These are phyloP conservation scores for Spinacia oleracea DNA, from an alignment of 179 eudicot species.

Conservation along the genomic window DNA sequence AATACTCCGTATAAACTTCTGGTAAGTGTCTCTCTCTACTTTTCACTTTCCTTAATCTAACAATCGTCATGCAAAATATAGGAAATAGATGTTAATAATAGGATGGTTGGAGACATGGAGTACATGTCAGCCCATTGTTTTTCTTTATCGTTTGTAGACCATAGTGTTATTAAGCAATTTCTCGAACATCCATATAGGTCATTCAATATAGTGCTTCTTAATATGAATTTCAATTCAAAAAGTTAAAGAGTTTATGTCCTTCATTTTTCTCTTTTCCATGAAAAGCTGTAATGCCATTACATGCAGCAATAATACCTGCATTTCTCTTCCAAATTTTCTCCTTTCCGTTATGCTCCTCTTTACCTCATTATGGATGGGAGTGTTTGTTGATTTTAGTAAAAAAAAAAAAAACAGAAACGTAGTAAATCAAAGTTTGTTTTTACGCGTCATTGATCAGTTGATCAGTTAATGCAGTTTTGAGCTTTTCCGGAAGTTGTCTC, in stretches of 20 bases:
- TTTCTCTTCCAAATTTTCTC: not conserved
- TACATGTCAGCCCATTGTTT: not conserved
- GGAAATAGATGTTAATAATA: too few relatives aligned
- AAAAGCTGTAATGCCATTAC: not conserved
- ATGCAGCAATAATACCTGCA: not conserved
- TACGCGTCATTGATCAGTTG: not conserved
- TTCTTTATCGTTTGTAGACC: not conserved
- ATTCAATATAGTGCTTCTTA: too few relatives aligned
- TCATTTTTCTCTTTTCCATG: not conserved
- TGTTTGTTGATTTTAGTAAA: constrained; percentile 1
- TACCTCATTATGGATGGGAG: not conserved
- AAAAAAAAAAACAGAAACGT: too few relatives aligned
- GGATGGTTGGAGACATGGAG: not conserved
- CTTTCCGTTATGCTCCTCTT: constrained; percentile 1
- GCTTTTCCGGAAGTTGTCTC: not conserved
- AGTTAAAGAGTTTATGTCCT: not conserved
- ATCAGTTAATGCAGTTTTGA: not conserved
- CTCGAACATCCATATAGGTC: not conserved
- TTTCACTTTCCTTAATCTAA: not conserved
- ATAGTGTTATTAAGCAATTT: not conserved
- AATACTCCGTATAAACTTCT: not conserved
- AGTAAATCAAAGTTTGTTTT: not conserved
- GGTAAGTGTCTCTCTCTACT: not conserved
- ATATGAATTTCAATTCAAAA: not conserved
- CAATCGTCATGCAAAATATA: not conserved